Conservation (phyloP, 768 basidiomycete species). For the Pulveroboletus sp. region DNA sequence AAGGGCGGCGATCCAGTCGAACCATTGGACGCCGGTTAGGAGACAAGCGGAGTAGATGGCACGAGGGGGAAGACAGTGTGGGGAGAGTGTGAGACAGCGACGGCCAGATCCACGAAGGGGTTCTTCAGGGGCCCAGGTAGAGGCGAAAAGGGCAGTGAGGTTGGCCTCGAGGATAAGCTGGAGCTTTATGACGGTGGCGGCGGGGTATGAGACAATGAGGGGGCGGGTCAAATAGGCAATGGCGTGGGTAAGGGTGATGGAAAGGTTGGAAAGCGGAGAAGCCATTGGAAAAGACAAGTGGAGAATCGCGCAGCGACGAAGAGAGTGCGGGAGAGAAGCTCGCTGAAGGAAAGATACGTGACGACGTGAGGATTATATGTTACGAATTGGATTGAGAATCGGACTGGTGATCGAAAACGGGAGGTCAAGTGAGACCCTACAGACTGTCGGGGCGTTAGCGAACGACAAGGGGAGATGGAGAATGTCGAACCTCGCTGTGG, state of each 20-base stretch:
- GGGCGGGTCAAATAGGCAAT: conserved; percentile 72
- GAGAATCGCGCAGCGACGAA: conserved; percentile 32
- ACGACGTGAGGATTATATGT: conserved; percentile 20
- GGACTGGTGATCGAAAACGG: conserved; percentile 22
- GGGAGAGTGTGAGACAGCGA: conserved; percentile 74
- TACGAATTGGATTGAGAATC: conserved; percentile 24
- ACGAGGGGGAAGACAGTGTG: conserved; percentile 65
- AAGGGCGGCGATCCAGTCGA: conserved; percentile 71
- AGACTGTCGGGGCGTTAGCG: conserved; percentile 25
- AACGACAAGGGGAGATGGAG: background rate
- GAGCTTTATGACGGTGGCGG: conserved; percentile 63
- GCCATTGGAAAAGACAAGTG: conserved; percentile 14
- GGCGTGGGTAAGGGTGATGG: conserved; percentile 69
- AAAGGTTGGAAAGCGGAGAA: conserved; percentile 48
- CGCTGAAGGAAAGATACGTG: conserved; percentile 20
- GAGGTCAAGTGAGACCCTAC: conserved; percentile 16
- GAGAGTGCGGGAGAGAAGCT: conserved; percentile 13
- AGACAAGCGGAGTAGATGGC: conserved; percentile 70
- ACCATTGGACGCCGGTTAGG: conserved; percentile 71
- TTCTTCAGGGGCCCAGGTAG: conserved; percentile 63
- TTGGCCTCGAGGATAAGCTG: conserved; percentile 71
- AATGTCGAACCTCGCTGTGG: conserved; percentile 29
- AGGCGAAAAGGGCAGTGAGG: conserved; percentile 64
- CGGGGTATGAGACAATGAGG: conserved; percentile 55
- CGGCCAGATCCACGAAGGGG: conserved; percentile 68